Base-by-base conservation (phyloP, 2,329 filamentous ascomycete species). In the Scortechinia acanthostroma region DNA sequence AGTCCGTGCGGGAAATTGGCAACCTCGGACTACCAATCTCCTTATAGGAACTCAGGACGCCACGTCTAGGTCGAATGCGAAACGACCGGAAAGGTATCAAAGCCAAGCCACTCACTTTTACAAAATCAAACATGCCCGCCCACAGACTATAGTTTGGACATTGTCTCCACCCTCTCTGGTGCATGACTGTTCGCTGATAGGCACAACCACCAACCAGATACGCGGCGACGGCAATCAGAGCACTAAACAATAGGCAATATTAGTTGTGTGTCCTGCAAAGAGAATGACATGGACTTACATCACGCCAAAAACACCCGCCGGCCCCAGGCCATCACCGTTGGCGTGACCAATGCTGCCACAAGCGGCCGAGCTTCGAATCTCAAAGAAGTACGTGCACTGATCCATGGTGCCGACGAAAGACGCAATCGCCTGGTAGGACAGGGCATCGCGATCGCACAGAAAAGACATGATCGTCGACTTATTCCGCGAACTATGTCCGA, bases 151-250 rank as follows among this genome's bases (percentile, higher is more conserved):
- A 85, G 58, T 86, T 84, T 17, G 81, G 81, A 50, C 83, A 65
- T 56, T 86, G 81, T 53, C 76, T 70, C 82, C 80, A 86, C 19
- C 81, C 81, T 49, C 81, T 69, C 60, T 85, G 81, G 56, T 86
- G 79, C 73, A 85, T 79, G 50, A 86, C 81, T n/a, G 78, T 82
- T 43, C 81, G 71, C 55, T 83, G 80, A 58, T 86, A 86, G 14
- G 83, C 76, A 52, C 80, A 83, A 51, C 81, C 81, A 53, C 81
- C 81, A 22, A 82, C 69, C 21, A 85, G 57, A 56, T 86, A 86
- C 5, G 77, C 82, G 13, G 77, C 63, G 33, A 83, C 62, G 2
- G 79, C 78, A 44, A 85, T 82, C 33, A 78, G 56, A n/a, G 68
- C 68, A 49, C 69, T 72, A 47, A 13, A 49, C 10, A 22, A 22